A percentile compares a stretch with the other conserved stretches of the same genome.
phyloP scores from a whole-genome alignment of 73 alveolate genomes.

The Stentor coeruleus region DNA sequence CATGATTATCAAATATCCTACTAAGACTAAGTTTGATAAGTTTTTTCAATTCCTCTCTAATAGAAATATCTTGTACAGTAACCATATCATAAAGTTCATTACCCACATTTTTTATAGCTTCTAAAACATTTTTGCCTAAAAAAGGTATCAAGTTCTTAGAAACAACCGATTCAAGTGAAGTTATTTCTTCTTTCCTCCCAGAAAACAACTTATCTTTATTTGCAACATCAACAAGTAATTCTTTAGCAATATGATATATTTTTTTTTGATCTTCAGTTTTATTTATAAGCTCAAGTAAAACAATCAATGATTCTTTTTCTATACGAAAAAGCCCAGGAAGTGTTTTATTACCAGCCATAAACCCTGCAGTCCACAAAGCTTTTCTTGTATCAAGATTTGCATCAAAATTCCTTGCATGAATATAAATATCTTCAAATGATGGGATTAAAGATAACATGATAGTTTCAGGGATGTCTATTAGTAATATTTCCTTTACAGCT shows the following conservation, averaged over 20 bases:
- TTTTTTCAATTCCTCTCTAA: background rate
- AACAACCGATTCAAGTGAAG: background rate
- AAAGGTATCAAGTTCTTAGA: background rate
- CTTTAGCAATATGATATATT: background rate
- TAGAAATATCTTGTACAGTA: background rate
- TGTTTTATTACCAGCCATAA: conserved; percentile 41
- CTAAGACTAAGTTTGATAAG: too few species aligned
- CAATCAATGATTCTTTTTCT: conserved; percentile 49
- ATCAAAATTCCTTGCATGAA: background rate
- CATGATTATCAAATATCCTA: too few species aligned
- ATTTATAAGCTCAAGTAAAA: too few species aligned
- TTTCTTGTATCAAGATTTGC: background rate
- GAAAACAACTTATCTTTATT: background rate
- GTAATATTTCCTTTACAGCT: too few species aligned
- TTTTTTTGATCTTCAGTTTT: too few species aligned
- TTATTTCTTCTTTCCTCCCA: background rate
- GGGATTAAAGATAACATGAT: background rate
- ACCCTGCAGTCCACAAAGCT: conserved; percentile 49
- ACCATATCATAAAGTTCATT: background rate
- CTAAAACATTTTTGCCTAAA: background rate
- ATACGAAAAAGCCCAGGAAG: conserved; percentile 49
- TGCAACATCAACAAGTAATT: background rate
- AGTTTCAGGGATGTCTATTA: background rate
- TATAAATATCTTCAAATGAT: background rate
- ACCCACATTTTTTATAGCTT: background rate